These are phyloP conservation scores for Saprolegnia parasitica DNA, from an alignment of 352 stramenopile species.

Conservation along the genomic window DNA sequence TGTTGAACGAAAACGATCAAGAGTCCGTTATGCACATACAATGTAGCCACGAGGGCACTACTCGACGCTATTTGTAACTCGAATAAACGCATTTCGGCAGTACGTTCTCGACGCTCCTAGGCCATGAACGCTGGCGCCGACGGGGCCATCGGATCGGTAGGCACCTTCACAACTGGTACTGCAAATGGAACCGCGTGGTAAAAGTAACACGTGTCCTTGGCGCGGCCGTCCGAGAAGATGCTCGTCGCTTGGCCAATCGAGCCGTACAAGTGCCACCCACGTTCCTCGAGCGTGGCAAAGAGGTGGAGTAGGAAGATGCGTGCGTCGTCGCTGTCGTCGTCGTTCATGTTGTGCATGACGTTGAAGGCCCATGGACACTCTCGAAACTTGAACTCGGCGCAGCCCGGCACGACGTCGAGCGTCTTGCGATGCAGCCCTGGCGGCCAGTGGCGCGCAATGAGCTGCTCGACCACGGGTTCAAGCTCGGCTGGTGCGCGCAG, in stretches of 20 bases:
- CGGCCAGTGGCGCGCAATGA: constrained; percentile 1
- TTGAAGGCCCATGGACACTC: not conserved
- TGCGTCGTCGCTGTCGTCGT: not conserved
- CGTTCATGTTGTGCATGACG: too few species aligned
- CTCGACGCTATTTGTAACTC: too few species aligned
- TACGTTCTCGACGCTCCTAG: too few species aligned
- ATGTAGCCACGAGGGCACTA: too few species aligned
- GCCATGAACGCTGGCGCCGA: too few species aligned
- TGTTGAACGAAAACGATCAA: too few species aligned
- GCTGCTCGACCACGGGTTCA: not conserved
- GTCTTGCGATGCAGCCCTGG: not conserved
- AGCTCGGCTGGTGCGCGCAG: not conserved
- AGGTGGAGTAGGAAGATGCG: not conserved
- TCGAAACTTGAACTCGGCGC: not conserved
- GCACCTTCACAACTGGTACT: not conserved
- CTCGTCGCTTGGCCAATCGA: not conserved
- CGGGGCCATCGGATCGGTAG: too few species aligned
- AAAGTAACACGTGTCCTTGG: constrained; percentile 7
- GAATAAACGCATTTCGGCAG: too few species aligned
- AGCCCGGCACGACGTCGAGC: not conserved
- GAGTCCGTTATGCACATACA: too few species aligned
- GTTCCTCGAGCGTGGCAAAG: not conserved
- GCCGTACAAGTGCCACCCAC: not conserved
- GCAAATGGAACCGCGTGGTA: not conserved
- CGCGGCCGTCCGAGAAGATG: not conserved